Evolutionary conservation across 805 yeast species (phyloP).

Genomic region (Yamadazyma tumulicola): DNA sequence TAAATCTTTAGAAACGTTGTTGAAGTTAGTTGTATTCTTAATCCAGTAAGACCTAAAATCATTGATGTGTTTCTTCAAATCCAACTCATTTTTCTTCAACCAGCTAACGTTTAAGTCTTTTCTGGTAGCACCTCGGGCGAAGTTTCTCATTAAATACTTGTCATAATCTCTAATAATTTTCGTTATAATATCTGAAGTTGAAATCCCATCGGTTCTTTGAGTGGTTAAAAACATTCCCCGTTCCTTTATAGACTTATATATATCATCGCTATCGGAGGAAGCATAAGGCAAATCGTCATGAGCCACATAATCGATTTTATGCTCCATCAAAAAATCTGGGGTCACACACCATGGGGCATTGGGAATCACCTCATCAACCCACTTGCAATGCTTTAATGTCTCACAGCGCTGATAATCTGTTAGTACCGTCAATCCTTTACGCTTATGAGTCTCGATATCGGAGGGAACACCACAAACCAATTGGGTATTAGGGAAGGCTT

Average conservation of each 20-base stretch:
- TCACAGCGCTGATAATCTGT: conserved; percentile 86
- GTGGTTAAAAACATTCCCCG: conserved; percentile 89
- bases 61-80: conserved; percentile 81
- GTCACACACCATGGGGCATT: conserved; percentile 96
- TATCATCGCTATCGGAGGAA: conserved; percentile 83
- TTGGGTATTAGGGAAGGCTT: conserved; percentile 78
- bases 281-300: conserved; percentile 97
- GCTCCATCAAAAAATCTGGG: conserved; percentile 71
- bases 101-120: conserved; percentile 95
- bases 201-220: conserved; percentile 94
- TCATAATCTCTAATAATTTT: conserved; percentile 94
- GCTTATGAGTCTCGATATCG: conserved; percentile 84
- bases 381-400: conserved; percentile 85
- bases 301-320: conserved; percentile 91
- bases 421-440: conserved; percentile 91
- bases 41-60: conserved; percentile 87
- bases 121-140: conserved; percentile 95
- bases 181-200: conserved; percentile 94
- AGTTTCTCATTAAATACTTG: conserved; percentile 93
- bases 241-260: conserved; percentile 88
- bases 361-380: conserved; percentile 97
- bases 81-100: conserved; percentile 95
- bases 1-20: conserved; percentile 74
- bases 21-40: conserved; percentile 63
- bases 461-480: conserved; percentile 90